phyloP scores from a whole-genome alignment of 495 filamentous ascomycete genomes.

The Jackrogersella multiformis region DNA sequence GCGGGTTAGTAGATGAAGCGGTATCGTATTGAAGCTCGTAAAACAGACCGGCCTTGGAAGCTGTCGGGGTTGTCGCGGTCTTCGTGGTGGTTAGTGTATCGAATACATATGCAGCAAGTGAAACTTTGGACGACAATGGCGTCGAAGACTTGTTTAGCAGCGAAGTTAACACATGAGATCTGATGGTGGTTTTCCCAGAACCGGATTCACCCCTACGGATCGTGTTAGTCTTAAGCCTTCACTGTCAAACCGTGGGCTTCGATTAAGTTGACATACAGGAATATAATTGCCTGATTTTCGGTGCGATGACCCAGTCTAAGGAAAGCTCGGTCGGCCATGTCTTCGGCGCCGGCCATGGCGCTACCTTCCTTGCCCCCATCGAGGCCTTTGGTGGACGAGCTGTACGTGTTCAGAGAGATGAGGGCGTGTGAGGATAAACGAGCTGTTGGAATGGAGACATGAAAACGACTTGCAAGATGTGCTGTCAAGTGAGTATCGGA shows the following conservation, averaged over 20 bases:
- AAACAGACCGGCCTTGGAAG: constrained; percentile 94
- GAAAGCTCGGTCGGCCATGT: constrained; percentile 84
- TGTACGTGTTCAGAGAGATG: constrained; percentile 92
- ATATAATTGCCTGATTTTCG: constrained; percentile 92
- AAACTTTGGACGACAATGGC: constrained; percentile 89
- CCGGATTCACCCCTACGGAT: constrained; percentile 85
- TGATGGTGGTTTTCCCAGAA: constrained; percentile 92
- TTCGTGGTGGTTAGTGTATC: constrained; percentile 98
- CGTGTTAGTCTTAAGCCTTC: constrained; percentile 36
- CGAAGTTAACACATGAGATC: constrained; percentile 84
- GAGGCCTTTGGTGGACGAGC: constrained; percentile 82
- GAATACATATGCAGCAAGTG: constrained; percentile 92
- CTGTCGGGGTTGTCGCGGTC: constrained; percentile 91
- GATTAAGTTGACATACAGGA: constrained; percentile 71
- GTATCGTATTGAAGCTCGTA: constrained; percentile 97
- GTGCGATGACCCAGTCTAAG: constrained; percentile 85
- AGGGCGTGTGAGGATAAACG: constrained; percentile 89
- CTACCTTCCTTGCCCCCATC: constrained; percentile 88
- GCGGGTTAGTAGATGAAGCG: constrained; percentile 77
- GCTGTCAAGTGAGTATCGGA: constrained; percentile 96
- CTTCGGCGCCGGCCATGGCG: constrained; percentile 86
- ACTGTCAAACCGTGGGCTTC: background rate
- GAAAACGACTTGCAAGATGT: constrained; percentile 94
- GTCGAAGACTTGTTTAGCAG: constrained; percentile 89
- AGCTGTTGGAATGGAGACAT: constrained; percentile 86